Conservation (phyloP, 345 rosid genomes). For the Gossypium rotundifolium region DNA sequence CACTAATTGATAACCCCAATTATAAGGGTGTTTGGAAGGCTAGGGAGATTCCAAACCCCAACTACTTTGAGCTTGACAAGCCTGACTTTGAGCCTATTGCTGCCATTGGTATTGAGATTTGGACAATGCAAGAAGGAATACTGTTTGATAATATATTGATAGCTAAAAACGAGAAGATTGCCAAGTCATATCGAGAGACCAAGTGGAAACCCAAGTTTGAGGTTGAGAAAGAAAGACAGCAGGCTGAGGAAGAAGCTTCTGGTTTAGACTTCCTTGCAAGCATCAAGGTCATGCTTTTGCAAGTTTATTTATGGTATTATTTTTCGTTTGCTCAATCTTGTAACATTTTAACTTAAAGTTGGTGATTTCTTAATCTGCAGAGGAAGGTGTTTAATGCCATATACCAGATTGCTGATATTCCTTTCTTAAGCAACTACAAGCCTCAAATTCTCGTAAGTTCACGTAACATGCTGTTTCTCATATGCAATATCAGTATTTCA, state of each 20-base stretch:
- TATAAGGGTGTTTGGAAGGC: conserved; percentile 89
- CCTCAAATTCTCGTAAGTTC: conserved; percentile 50
- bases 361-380: conserved; percentile 27
- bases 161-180: conserved; percentile 55
- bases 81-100: conserved; percentile 74
- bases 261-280: conserved; percentile 41
- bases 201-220: conserved; percentile 68
- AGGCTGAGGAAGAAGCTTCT: conserved; percentile 62
- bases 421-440: conserved; percentile 59
- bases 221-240: conserved; percentile 61
- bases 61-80: conserved; percentile 61
- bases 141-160: conserved; percentile 72
- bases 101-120: conserved; percentile 80
- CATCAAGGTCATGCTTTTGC: conserved; percentile 24
- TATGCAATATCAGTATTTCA: neutral
- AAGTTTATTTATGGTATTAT: neutral
- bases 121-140: conserved; percentile 93
- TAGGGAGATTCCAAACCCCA: conserved; percentile 64
- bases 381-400: conserved; percentile 53
- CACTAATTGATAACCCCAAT: conserved; percentile 70
- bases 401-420: conserved; percentile 61
- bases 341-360: neutral
- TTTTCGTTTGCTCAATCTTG: neutral
- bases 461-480: neutral
- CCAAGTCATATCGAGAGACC: conserved; percentile 38